Evolutionary conservation across 306 rosid genomes (phyloP).

Genomic region (Vigna mungo): DNA sequence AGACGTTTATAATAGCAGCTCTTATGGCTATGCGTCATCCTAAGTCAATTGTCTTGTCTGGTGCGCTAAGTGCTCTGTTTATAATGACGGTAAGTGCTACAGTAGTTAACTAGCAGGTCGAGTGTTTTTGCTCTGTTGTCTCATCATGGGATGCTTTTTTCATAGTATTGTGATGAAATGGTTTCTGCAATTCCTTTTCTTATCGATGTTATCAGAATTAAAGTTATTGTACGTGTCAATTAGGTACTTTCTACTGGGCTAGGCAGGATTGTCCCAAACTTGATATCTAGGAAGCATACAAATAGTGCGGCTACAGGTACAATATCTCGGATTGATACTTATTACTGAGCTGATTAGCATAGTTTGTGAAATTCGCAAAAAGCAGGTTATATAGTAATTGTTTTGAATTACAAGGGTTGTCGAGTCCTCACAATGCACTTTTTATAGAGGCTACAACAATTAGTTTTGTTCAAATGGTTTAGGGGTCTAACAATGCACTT

Average conservation of each 20-base stretch:
- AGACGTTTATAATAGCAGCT: slow-evolving; percentile 98
- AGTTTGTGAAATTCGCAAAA: slow-evolving; percentile 12
- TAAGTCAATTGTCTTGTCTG: slow-evolving; percentile 91
- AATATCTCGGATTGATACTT: slow-evolving; percentile 22
- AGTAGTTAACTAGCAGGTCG: not conserved
- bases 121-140: slow-evolving; percentile 19
- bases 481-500: not conserved
- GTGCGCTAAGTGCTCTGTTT: slow-evolving; percentile 87
- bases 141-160: slow-evolving; percentile 39
- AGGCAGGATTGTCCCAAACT: slow-evolving; percentile 98
- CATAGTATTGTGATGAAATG: slow-evolving; percentile 33
- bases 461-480: not conserved
- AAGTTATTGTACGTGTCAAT: slow-evolving; percentile 50
- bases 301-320: slow-evolving; percentile 99
- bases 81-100: slow-evolving; percentile 83
- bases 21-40: slow-evolving; percentile 99
- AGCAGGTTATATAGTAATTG: not conserved
- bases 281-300: slow-evolving; percentile 98
- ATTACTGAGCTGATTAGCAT: slow-evolving; percentile 4
- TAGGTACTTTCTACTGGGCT: slow-evolving; percentile 97
- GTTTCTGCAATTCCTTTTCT: slow-evolving; percentile 44
- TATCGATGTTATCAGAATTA: slow-evolving; percentile 42
- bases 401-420: not conserved
- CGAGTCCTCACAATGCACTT: slow-evolving; percentile 1
- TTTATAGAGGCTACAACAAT: not conserved